Base-by-base conservation (phyloP, 1,284 basidiomycete genomes). In the Pascua sp. region DNA sequence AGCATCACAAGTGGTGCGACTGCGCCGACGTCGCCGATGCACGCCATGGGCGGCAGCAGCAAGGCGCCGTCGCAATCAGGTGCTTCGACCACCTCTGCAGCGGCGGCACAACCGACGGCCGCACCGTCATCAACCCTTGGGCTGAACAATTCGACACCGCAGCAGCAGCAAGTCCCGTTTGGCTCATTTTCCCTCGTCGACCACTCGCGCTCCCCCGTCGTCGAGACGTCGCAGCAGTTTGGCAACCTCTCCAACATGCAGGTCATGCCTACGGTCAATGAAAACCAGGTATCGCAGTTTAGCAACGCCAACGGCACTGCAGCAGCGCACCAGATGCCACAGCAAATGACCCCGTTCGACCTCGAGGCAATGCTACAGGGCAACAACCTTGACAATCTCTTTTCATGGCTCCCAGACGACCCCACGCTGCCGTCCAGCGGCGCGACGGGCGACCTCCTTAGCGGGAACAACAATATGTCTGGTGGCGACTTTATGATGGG, bases 401-500 rank as follows among this genome's bases (percentile, higher is more conserved):
- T 76, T 46, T 68, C 70, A 1, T 76, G 72, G 72, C 52, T 76
- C n/a, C 71, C 73, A 3, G 70, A 73, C 49, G 57, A 65, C 12
- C 63, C 52, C 46, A 37, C 11, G 5, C 24, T 57, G 38, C 56
- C 52, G 12, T 48, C 41, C 40, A 51, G 50, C 2, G 53, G 57
- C 8, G 55, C 55, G 13, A 54, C 59, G 1, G 44, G 54, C 10
- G 55, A 56, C 51, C 55, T 61, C 11, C 18, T 57, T n/a, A 47
- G 53, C 5, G 56, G 50, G 11, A 37, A 44, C 46, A 47, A 18
- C 47, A 49, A 49, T 42, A 3, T 32, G 4, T 32, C 24, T 32
- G 49, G 52, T 32, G 47, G 38, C 16, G 59, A 60, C 18, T 16
- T 62, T 24, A 51, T 54, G 49, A 51, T 53, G 51, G 17, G 41